Conservation (phyloP, 495 filamentous ascomycete genomes). For the Xylaria scruposa region DNA sequence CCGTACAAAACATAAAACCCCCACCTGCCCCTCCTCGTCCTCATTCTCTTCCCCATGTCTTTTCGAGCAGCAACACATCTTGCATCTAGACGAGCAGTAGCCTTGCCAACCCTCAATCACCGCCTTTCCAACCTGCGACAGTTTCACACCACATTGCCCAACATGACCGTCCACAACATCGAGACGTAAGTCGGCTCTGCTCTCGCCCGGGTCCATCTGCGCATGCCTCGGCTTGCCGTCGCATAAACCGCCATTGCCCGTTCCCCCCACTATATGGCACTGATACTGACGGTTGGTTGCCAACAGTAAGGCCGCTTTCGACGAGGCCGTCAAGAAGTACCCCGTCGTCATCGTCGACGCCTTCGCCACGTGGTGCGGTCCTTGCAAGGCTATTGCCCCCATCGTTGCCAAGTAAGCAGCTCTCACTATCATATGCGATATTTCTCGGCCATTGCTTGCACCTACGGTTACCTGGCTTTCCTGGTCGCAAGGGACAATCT, state of each 20-base stretch:
- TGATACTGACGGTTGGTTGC: constrained; percentile 27
- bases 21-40: constrained; percentile 32
- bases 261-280: background rate
- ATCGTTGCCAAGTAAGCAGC: constrained; percentile 66
- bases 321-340: constrained; percentile 58
- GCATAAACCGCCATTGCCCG: background rate
- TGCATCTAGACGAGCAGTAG: constrained; percentile 32
- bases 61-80: constrained; percentile 34
- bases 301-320: constrained; percentile 68
- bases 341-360: constrained; percentile 81
- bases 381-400: constrained; percentile 90
- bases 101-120: constrained; percentile 30
- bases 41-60: constrained; percentile 35
- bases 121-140: constrained; percentile 36
- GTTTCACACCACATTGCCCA: constrained; percentile 52
- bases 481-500: background rate
- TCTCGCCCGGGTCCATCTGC: background rate
- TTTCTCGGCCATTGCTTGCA: background rate
- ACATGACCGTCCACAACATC: constrained; percentile 54
- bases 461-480: background rate
- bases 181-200: constrained; percentile 42
- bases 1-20: constrained; percentile 33
- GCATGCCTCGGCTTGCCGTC: constrained; percentile 8
- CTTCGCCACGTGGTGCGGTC: constrained; percentile 92
- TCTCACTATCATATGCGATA: background rate